phyloP scores from a whole-genome alignment of 768 basidiomycete species.

The Lentinula boryana region DNA sequence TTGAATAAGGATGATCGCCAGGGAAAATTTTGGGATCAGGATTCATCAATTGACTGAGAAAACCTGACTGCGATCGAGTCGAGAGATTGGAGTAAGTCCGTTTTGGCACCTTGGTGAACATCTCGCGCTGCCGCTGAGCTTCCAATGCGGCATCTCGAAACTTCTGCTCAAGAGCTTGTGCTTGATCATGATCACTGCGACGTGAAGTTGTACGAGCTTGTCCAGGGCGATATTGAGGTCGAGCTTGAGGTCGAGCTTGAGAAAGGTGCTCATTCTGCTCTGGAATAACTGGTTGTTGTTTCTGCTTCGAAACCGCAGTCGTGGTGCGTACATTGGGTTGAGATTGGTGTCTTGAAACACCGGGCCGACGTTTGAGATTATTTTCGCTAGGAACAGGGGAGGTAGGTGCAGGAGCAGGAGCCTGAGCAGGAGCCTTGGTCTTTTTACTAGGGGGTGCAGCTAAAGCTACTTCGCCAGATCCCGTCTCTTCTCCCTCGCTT shows the following conservation, averaged over 20 bases:
- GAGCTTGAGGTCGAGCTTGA: background rate
- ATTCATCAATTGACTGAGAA: constrained; percentile 66
- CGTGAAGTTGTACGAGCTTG: background rate
- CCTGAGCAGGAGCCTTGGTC: background rate
- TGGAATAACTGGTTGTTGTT: background rate
- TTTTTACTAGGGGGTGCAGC: background rate
- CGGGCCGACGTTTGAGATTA: constrained; percentile 9
- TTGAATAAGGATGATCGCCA: constrained; percentile 50
- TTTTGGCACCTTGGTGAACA: constrained; percentile 69
- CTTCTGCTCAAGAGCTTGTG: constrained; percentile 12
- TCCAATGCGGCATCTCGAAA: constrained; percentile 55
- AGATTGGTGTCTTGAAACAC: background rate
- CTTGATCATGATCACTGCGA: background rate
- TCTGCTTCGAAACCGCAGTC: background rate
- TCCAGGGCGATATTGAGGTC: background rate
- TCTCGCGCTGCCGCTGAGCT: constrained; percentile 57
- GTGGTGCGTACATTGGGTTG: background rate
- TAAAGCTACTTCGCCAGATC: background rate
- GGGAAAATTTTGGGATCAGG: constrained; percentile 62
- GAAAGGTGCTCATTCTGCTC: background rate
- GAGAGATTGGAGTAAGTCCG: constrained; percentile 59
- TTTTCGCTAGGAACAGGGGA: constrained; percentile 21
- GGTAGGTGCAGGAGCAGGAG: constrained; percentile 11
- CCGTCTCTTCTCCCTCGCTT: constrained; percentile 40
- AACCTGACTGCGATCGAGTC: constrained; percentile 30